A percentile compares a stretch with the other conserved stretches of the same genome.
phyloP scores from a whole-genome alignment of 2,329 filamentous ascomycete genomes.

The Fusarium pseudoanthophilum region DNA sequence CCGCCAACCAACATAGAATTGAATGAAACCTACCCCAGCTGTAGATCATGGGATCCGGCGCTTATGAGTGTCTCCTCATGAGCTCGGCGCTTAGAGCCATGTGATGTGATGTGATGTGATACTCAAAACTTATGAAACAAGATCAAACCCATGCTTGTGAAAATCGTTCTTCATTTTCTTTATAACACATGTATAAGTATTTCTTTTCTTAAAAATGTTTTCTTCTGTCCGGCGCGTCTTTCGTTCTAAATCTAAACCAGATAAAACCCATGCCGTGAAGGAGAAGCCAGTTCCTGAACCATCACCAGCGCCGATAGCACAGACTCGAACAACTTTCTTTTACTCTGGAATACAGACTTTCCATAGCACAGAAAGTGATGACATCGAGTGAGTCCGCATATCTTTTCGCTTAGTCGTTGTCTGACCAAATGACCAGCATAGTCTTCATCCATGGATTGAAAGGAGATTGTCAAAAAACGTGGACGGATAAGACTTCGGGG shows the following conservation, averaged over 20 bases:
- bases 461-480: constrained; percentile 29
- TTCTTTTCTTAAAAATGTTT: background rate
- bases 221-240: constrained; percentile 4
- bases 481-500: background rate
- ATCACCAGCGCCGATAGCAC: rapidly evolving
- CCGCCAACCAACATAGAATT: too few relatives aligned
- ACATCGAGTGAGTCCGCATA: background rate
- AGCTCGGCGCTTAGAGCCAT: too few relatives aligned
- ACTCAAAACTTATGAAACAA: too few relatives aligned
- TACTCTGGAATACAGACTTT: constrained; percentile 11
- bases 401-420: rapidly evolving
- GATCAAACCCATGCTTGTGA: too few relatives aligned
- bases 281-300: background rate
- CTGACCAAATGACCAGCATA: background rate
- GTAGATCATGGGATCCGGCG: too few relatives aligned
- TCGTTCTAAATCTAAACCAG: background rate
- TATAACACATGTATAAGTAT: too few relatives aligned
- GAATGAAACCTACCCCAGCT: too few relatives aligned
- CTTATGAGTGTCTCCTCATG: too few relatives aligned
- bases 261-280: background rate
- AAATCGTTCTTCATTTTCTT: too few relatives aligned
- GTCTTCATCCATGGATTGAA: constrained; percentile 33
- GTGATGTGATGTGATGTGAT: too few relatives aligned
- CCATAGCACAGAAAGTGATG: background rate
- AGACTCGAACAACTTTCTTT: background rate